A percentile compares a stretch with the other conserved stretches of the same genome.
Conservation (phyloP, 305 asterid species). For the Fraxinus dipetala region DNA sequence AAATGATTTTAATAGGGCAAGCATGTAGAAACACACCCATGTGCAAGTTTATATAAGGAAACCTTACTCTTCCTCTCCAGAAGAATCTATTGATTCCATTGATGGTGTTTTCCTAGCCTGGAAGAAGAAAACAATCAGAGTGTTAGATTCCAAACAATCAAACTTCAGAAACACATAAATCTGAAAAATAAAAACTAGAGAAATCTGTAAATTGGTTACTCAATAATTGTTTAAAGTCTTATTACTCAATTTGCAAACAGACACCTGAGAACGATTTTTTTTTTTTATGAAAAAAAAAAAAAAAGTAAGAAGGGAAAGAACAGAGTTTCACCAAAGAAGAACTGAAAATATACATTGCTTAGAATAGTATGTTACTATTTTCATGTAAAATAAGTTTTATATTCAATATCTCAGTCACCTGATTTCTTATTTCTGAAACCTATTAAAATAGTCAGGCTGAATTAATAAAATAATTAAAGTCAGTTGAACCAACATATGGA, state of each 20-base stretch:
- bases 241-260: not conserved
- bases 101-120: conserved; percentile 81
- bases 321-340: not conserved
- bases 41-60: conserved; percentile 19
- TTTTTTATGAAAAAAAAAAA: not conserved
- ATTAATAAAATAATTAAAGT: not conserved
- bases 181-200: not conserved
- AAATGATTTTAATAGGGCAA: not conserved
- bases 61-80: conserved; percentile 99
- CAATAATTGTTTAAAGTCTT: not conserved
- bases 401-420: not conserved
- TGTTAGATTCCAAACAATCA: not conserved
- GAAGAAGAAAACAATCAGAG: conserved; percentile 25
- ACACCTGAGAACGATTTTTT: not conserved
- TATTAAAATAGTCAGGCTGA: not conserved
- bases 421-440: not conserved
- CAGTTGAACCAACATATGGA: not conserved
- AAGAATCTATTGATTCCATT: conserved; percentile 73
- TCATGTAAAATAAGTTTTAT: not conserved
- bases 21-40: conserved; percentile 17
- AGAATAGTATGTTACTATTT: not conserved
- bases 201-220: not conserved
- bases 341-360: not conserved
- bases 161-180: not conserved
- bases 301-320: not conserved